A percentile compares a stretch with the other conserved stretches of the same genome.
Conservation (phyloP, 2,329 filamentous ascomycete species). For the Aplosporella prunicola region DNA sequence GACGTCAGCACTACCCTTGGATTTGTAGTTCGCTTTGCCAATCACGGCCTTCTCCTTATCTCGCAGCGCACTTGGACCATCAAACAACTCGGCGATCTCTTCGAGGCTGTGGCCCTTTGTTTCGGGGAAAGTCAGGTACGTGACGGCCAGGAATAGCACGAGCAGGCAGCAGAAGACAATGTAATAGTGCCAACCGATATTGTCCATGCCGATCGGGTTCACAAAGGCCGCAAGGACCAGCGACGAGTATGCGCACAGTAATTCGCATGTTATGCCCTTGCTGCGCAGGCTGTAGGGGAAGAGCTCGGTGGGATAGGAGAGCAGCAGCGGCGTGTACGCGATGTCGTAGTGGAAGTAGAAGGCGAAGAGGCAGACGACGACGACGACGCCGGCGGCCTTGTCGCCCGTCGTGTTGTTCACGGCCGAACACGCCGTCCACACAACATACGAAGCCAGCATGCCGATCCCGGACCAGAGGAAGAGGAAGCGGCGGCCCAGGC, state of each 20-base stretch:
- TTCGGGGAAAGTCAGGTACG: constrained; percentile 16
- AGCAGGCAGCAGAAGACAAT: constrained; percentile 24
- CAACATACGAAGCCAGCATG: constrained; percentile 31
- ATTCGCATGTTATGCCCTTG: constrained; percentile 23
- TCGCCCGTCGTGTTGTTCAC: constrained; percentile 16
- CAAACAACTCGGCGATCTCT: constrained; percentile 17
- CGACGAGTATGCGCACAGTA: constrained; percentile 7
- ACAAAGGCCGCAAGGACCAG: constrained; percentile 11
- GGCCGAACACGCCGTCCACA: constrained; percentile 13
- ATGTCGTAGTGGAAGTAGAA: constrained; percentile 13
- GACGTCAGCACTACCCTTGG: too few species aligned
- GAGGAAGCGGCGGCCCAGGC: constrained; percentile 25
- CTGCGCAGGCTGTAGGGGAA: constrained; percentile 39
- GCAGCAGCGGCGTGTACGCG: constrained; percentile 25
- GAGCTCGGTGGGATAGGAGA: constrained; percentile 39
- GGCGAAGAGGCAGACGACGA: constrained; percentile 18
- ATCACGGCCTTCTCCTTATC: constrained; percentile 12
- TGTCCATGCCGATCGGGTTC: constrained; percentile 13
- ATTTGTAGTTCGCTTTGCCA: too few species aligned
- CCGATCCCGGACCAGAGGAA: constrained; percentile 28
- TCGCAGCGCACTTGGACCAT: constrained; percentile 12
- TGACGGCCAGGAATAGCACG: constrained; percentile 20
- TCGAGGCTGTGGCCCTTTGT: constrained; percentile 18
- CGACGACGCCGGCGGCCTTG: constrained; percentile 19
- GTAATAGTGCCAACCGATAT: constrained; percentile 14